phyloP scores from a whole-genome alignment of 768 basidiomycete genomes.

The Omphalotus guepiniiformis region DNA sequence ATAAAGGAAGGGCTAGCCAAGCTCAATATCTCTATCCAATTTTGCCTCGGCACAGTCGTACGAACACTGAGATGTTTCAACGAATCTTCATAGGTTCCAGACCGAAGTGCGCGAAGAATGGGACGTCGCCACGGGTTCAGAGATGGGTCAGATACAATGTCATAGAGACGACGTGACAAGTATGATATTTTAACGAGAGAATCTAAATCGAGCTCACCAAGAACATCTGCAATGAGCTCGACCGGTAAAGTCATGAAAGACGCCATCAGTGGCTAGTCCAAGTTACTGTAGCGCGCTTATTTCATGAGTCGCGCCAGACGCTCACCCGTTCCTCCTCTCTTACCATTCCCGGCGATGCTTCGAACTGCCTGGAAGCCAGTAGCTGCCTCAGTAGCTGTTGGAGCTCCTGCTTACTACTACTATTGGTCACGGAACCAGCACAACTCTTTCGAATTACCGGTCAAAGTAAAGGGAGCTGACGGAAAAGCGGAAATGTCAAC shows the following conservation, averaged over 20 bases:
- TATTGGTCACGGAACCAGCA: constrained; percentile 41
- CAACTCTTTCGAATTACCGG: constrained; percentile 55
- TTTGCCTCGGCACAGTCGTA: constrained; percentile 63
- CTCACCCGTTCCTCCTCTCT: constrained; percentile 59
- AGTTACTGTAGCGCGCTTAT: constrained; percentile 67
- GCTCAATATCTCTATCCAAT: constrained; percentile 76
- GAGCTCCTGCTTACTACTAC: constrained; percentile 55
- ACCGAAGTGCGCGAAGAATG: constrained; percentile 54
- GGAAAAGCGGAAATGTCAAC: constrained; percentile 49
- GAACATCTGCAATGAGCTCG: constrained; percentile 69
- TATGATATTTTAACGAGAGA: constrained; percentile 56
- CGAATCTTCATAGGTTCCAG: constrained; percentile 40
- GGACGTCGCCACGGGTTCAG: constrained; percentile 77
- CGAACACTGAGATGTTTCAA: constrained; percentile 61
- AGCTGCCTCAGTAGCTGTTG: constrained; percentile 51
- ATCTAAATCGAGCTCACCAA: constrained; percentile 62
- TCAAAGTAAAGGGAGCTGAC: constrained; percentile 52
- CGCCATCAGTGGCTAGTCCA: constrained; percentile 45
- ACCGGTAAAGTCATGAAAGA: constrained; percentile 60
- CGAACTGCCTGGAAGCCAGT: constrained; percentile 66
- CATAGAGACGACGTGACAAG: constrained; percentile 54
- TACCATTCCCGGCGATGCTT: constrained; percentile 57
- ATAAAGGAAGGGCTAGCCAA: constrained; percentile 59
- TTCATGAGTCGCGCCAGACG: constrained; percentile 50
- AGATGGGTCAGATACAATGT: constrained; percentile 56